Evolutionary conservation across 768 basidiomycete species (phyloP).

Genomic region (Auricularia sp.): DNA sequence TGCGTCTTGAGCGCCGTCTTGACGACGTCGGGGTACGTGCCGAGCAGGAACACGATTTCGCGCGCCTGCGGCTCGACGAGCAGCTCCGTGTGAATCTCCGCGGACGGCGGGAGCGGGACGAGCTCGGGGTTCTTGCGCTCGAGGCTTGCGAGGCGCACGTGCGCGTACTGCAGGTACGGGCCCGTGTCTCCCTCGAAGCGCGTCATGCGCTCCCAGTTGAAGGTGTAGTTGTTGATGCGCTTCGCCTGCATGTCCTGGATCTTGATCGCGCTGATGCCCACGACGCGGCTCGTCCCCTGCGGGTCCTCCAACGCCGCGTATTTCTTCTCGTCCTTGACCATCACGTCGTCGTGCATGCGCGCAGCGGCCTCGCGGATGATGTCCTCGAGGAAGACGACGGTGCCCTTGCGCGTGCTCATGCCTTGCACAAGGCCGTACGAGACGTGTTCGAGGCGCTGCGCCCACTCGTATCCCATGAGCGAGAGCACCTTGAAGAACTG

Average conservation of each 20-base stretch:
- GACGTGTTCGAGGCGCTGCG: slow-evolving; percentile 70
- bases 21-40: slow-evolving; percentile 86
- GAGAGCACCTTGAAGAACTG: slow-evolving; percentile 93
- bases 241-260: slow-evolving; percentile 97
- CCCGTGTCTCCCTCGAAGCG: slow-evolving; percentile 93
- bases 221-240: slow-evolving; percentile 90
- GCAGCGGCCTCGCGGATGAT: slow-evolving; percentile 78
- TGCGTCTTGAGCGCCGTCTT: slow-evolving; percentile 73
- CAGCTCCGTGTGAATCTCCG: slow-evolving; percentile 57
- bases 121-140: slow-evolving; percentile 87
- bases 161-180: slow-evolving; percentile 93
- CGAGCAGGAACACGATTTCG: slow-evolving; percentile 79
- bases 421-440: slow-evolving; percentile 71
- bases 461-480: slow-evolving; percentile 86
- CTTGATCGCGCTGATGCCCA: slow-evolving; percentile 93
- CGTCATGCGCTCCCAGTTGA: slow-evolving; percentile 89
- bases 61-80: slow-evolving; percentile 69
- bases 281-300: slow-evolving; percentile 62
- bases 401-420: slow-evolving; percentile 33
- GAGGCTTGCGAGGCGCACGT: slow-evolving; percentile 85
- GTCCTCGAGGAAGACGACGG: slow-evolving; percentile 86
- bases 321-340: slow-evolving; percentile 90
- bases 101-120: slow-evolving; percentile 59
- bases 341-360: slow-evolving; percentile 95
- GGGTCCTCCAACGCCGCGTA: slow-evolving; percentile 85